Base-by-base conservation (phyloP, 495 filamentous ascomycete species). In the Hyphodiscus hymeniophilus region DNA sequence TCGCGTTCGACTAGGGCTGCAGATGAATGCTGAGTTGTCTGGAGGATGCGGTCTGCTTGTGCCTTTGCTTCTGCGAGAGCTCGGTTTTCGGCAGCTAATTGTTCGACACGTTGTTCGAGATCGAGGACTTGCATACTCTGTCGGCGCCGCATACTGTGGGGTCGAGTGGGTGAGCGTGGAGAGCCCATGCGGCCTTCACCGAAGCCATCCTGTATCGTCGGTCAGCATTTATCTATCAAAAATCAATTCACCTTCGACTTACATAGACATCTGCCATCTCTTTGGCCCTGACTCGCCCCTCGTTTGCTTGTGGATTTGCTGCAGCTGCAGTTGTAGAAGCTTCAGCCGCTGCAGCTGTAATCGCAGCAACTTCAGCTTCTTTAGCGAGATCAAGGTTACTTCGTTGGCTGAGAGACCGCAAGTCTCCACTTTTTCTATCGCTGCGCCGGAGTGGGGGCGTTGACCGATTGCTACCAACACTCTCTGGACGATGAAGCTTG, bases 71-170 rank as follows among this genome's bases (percentile, higher is more conserved):
- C 83, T 56, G 79, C 71, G 15, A 95, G 77, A 31, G 79, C 64
- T 45, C 83, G 79, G 56, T 95, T 95, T 58, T 94, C 89, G 0
- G 85, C 79, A 33, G 81, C 69, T 40, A 95, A 69, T 61, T 88
- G 84, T 52, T 94, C 88, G 54, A 95, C 73, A 58, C 73, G 76
- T 26, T 73, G 60, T 58, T 78, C 75, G 59, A 97, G 77, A 47
- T 97, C 89, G 38, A 94, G 74, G 42, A 97, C 80, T 67, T 96
- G 92, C 83, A 95, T 87, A 73, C 89, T 96, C 65, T 92, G 92
- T 52, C 89, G 85, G 60, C 88, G 87, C 51, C 90, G 89, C 73
- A 94, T 83, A 74, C 88, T 96, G 64, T 90, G 89, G 62, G 91
- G 91, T 64, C 94, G 85, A 55, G 89, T 94, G 42, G 92, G 92